Conservation (phyloP, 768 basidiomycete genomes). For the Kwoniella shandongensis region DNA sequence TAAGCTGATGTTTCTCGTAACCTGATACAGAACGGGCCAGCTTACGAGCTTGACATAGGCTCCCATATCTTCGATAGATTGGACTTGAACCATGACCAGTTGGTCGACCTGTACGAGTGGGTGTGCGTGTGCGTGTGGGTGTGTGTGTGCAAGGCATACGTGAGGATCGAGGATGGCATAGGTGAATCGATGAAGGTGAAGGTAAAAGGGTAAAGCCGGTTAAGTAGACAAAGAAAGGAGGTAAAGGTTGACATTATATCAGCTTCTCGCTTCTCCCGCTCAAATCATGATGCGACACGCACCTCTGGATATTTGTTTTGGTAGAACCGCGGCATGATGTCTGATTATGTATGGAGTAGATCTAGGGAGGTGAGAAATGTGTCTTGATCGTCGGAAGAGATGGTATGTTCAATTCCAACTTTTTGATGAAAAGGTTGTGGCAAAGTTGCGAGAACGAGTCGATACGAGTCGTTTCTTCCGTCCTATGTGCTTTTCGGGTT, state of each 20-base stretch:
- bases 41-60: slow-evolving; percentile 96
- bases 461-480: no score
- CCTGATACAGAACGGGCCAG: slow-evolving; percentile 16
- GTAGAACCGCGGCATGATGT: slow-evolving; percentile 66
- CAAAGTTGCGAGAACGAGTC: no score
- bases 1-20: not conserved
- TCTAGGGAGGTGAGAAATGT: no score
- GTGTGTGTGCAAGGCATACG: not conserved
- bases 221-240: no score
- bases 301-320: slow-evolving; percentile 76
- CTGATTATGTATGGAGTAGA: not conserved
- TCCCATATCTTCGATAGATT: slow-evolving; percentile 99
- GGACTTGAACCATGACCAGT: slow-evolving; percentile 99
- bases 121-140: not conserved
- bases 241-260: not conserved
- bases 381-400: no score
- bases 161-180: not conserved
- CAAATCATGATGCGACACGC: slow-evolving; percentile 1
- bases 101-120: slow-evolving; percentile 98
- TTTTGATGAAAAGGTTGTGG: no score
- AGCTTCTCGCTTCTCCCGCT: not conserved
- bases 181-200: no score
- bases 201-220: no score
- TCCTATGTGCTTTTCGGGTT: no score
- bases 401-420: no score